Base-by-base conservation (phyloP, 495 filamentous ascomycete genomes). In the Sordaria brevicollis region DNA sequence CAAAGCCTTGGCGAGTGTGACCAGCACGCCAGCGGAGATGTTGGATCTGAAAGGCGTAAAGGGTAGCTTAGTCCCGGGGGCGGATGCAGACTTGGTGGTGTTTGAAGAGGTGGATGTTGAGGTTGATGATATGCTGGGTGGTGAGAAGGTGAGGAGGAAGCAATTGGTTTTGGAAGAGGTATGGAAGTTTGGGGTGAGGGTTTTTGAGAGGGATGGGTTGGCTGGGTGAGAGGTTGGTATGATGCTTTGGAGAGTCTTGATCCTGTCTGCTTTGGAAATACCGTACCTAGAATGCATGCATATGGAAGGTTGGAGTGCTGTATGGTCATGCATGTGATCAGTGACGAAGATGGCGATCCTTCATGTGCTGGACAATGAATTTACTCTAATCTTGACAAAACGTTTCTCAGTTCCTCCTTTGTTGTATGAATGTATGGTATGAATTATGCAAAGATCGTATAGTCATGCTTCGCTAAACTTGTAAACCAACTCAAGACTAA, bases 1-100 rank as follows among this genome's bases (percentile, higher is more conserved):
- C 0, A 82, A 87, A 74, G 90, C 88, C 0, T 78, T 96, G 29
- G 86, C 84, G 69, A 86, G 91, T 0, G 92, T 92, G 10, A 93
- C 92, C 2, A 82, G 83, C 15, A 89, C 88, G 9, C 92, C 92
- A 11, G 92, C 92, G 2, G 81, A 82, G 19, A 89, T 96, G 88
- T 78, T 96, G 31, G 89, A 89, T 1, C 67, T 93, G 54, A 74
- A 88, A 65, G 84, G 82, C 3, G 79, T 87, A 31, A 94, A 94
- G 82, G 92, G 92, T 0, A 83, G 77, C 1, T 77, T 96, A 68
- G 84, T 86, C 2, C 82, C 84, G 36, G 91, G 88, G 21, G 90
- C 90, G 4, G 92, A 96, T 84, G 92, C 92, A 2, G 92, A 96
- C 80, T 75, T 96, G 68, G 86, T 94, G 31, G 84, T 94, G 2